Evolutionary conservation across 2,329 filamentous ascomycete species (phyloP).

Genomic region (Lojkania enalia): DNA sequence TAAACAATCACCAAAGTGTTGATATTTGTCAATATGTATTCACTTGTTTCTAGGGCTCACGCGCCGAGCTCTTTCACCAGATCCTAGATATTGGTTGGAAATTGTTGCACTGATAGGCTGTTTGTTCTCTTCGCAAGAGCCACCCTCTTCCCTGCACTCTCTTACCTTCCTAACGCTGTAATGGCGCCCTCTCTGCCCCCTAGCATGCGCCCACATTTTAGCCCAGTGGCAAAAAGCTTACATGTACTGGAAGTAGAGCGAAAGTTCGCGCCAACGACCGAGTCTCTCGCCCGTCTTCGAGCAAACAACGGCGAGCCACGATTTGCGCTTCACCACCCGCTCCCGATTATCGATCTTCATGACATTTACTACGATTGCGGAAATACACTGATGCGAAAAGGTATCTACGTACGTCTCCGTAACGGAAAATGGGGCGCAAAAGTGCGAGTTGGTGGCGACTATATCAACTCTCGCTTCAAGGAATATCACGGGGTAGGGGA

Average conservation of each 20-base stretch:
- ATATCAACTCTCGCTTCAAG: conserved; percentile 23
- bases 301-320: background rate
- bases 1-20: too few relatives aligned
- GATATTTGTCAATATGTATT: too few relatives aligned
- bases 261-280: conserved; percentile 3
- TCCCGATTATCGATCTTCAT: conserved; percentile 7
- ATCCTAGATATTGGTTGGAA: too few relatives aligned
- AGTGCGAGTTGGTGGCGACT: conserved; percentile 17
- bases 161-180: too few relatives aligned
- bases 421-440: conserved; percentile 31
- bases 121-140: too few relatives aligned
- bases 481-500: conserved; percentile 15
- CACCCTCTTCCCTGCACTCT: too few relatives aligned
- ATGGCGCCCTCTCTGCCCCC: too few relatives aligned
- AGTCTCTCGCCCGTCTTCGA: conserved; percentile 1
- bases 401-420: conserved; percentile 27
- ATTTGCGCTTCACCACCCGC: background rate
- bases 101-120: too few relatives aligned
- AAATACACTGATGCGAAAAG: conserved; percentile 14
- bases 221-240: too few relatives aligned
- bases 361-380: conserved; percentile 31
- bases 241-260: conserved; percentile 33
- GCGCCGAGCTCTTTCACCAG: too few relatives aligned
- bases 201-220: too few relatives aligned
- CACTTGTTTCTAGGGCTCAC: too few relatives aligned